Evolutionary conservation across 2,329 filamentous ascomycete species (phyloP).

Genomic region (Blumeriella jaapii): DNA sequence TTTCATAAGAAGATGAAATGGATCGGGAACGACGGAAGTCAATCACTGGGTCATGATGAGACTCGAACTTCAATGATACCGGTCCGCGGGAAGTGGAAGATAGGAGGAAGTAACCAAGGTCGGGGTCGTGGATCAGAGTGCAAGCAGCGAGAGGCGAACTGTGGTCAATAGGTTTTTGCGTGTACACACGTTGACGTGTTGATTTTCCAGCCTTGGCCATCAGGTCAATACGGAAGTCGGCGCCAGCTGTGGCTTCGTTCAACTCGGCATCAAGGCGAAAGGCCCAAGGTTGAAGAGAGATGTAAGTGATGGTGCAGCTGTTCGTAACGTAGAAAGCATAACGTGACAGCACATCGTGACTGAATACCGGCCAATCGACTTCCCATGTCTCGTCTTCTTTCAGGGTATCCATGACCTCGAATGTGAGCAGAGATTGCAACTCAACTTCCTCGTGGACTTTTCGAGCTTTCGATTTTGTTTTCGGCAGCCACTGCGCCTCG

Average conservation of each 20-base stretch:
- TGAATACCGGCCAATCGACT: constrained; percentile 52
- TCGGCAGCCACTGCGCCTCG: constrained; percentile 54
- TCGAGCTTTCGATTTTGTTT: constrained; percentile 36
- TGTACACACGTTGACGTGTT: constrained; percentile 44
- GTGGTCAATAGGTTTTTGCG: constrained; percentile 36
- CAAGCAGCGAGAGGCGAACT: constrained; percentile 40
- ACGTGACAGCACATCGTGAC: constrained; percentile 46
- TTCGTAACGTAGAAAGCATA: constrained; percentile 54
- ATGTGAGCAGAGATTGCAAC: constrained; percentile 42
- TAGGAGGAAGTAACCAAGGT: constrained; percentile 52
- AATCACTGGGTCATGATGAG: constrained; percentile 38
- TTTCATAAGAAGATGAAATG: constrained; percentile 34
- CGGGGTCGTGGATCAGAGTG: constrained; percentile 44
- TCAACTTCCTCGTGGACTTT: constrained; percentile 30
- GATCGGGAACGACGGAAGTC: constrained; percentile 33
- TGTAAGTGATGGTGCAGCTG: constrained; percentile 45
- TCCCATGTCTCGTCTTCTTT: constrained; percentile 41
- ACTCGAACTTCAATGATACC: constrained; percentile 46
- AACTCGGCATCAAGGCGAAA: constrained; percentile 53
- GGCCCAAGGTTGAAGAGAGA: constrained; percentile 51
- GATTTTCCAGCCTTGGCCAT: constrained; percentile 47
- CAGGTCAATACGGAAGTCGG: constrained; percentile 49
- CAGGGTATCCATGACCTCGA: constrained; percentile 51
- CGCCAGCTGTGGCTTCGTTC: constrained; percentile 43
- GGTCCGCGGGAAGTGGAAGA: constrained; percentile 48